phyloP scores from a whole-genome alignment of 2,329 filamentous ascomycete genomes.

The Aurifilum marmelostoma region DNA sequence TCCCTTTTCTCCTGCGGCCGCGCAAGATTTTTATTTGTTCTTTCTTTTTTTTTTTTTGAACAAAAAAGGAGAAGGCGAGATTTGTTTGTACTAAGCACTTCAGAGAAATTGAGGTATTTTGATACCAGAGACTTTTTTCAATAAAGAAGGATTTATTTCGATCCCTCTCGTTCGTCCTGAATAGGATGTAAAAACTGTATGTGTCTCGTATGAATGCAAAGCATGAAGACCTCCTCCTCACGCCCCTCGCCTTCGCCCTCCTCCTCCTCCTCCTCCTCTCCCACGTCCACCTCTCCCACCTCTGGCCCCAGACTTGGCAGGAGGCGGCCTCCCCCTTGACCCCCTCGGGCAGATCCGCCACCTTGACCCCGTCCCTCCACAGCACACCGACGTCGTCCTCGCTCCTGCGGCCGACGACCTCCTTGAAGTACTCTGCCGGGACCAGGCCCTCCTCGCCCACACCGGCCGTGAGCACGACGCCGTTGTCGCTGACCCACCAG shows the following conservation, averaged over 20 bases:
- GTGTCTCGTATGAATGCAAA: background rate
- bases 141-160: background rate
- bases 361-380: constrained; percentile 70
- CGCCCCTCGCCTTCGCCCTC: constrained; percentile 31
- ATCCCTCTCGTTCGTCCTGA: background rate
- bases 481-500: constrained; percentile 83
- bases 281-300: constrained; percentile 34
- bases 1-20: too few relatives aligned
- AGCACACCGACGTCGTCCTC: constrained; percentile 65
- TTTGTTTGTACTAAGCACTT: background rate
- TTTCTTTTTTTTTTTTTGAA: background rate
- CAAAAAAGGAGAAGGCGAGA: background rate
- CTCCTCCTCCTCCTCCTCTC: constrained; percentile 37
- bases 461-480: constrained; percentile 69
- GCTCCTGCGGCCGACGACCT: constrained; percentile 64
- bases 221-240: background rate
- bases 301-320: constrained; percentile 44
- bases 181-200: background rate
- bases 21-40: too few relatives aligned
- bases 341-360: constrained; percentile 66
- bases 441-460: constrained; percentile 63
- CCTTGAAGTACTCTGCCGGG: constrained; percentile 67
- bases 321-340: constrained; percentile 54
- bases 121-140: background rate
- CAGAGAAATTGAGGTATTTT: background rate